Base-by-base conservation (phyloP, 345 rosid species). In the Carallia brachiata region DNA sequence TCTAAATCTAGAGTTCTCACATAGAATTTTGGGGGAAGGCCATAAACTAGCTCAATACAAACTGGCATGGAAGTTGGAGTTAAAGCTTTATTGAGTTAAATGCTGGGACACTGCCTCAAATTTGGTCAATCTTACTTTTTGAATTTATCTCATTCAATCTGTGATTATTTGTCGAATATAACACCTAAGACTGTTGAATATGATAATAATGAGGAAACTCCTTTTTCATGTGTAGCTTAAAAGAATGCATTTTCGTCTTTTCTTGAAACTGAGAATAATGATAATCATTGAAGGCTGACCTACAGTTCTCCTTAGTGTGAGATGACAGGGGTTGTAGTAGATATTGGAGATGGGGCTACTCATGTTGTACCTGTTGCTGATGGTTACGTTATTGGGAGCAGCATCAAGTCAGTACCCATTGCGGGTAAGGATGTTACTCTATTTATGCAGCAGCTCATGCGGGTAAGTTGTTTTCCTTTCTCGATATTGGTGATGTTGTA, bases 261-360 rank as follows among this genome's bases (percentile, higher is more conserved):
- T 28, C 5, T 18, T 19, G 58, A 59, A 19, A 27, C 8, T 47
- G 12, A 1, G n/a, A 28, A 17, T 28, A 19, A 62, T 58, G 28
- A 65, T 69, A 52, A 66, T 63, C 34, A 71, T 58, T 77, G 70
- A 75, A 65, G 72, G 78, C 79, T 90, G 85, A 88, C 84, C 71
- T 54, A 69, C 56, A 63, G 34, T 80, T 86, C 61, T 79, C 59
- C 66, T 73, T 80, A 94, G 98, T 91, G 98, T 84, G 98, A 94
- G 93, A 91, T 94, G 98, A 94, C 97, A 90, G 98, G 97, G 73
- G 97, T 95, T 69, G 96, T 95, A 39, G 96, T 92, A 48, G 99
- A 95, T 85, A 86, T 92, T 80, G 97, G 99, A 75, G 99, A 95
- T 77, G 99, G 99, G 60, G 92, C 99, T 27, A 87, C 96, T 62